Conservation (phyloP, 129 eudicot species). For the Pulicaria dysenterica region DNA sequence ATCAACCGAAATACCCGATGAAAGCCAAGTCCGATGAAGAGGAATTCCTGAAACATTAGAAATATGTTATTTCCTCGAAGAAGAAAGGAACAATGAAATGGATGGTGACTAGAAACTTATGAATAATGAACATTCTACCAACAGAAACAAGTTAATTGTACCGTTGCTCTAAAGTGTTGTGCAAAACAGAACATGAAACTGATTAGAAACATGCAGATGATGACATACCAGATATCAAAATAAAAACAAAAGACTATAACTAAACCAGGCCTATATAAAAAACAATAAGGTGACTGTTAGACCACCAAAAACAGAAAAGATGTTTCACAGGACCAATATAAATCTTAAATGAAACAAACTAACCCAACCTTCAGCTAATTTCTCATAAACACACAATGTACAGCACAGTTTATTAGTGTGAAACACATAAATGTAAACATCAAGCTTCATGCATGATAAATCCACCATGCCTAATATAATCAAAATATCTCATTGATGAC, state of each 20-base stretch:
- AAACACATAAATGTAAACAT: background rate
- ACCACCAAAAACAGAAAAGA: background rate
- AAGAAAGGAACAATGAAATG: background rate
- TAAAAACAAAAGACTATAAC: background rate
- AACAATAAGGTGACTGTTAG: background rate
- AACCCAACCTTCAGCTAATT: slow-evolving; percentile 1
- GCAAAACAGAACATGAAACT: slow-evolving; percentile 5
- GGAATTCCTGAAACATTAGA: slow-evolving; percentile 21
- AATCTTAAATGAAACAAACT: slow-evolving; percentile 11
- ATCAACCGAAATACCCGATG: slow-evolving; percentile 11
- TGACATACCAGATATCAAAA: background rate
- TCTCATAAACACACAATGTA: slow-evolving; percentile 19
- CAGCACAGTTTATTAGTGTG: background rate
- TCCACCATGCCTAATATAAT: background rate
- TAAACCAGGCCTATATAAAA: slow-evolving; percentile 1
- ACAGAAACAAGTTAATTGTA: slow-evolving; percentile 19
- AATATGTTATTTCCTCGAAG: slow-evolving; percentile 10
- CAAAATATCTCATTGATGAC: too few species aligned
- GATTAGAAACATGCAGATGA: slow-evolving; percentile 4
- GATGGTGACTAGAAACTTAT: background rate
- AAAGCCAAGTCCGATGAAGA: slow-evolving; percentile 6
- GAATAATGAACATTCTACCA: background rate
- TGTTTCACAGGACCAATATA: background rate
- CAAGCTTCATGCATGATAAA: slow-evolving; percentile 5
- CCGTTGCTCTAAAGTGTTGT: slow-evolving; percentile 8